Evolutionary conservation across 2,329 filamentous ascomycete species (phyloP), one percentile per base, ranked within the genome.

Genomic region (Pseudomassariella vexata): DNA sequence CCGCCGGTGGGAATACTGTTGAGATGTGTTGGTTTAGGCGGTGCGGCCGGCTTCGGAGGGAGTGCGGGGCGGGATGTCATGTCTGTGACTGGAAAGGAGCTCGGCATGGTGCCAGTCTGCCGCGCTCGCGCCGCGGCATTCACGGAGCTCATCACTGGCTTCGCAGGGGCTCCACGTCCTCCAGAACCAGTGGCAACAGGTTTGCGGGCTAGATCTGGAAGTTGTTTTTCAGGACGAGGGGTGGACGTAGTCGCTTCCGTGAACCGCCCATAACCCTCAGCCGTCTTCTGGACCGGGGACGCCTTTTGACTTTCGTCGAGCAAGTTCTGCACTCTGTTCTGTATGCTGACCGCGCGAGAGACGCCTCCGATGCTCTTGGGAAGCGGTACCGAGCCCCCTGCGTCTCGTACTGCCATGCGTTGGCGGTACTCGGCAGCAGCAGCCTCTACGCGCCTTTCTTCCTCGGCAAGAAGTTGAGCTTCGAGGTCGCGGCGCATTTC

Each of bases 401-500:
- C 47, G n/a, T 70, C 74, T 32, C 75, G 68, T 31, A 77, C 72
- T 1, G 82, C 76, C 23, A 95, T 63, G 15, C 83, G 78, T 46
- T 79, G 79, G 20, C 84, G 78, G 56, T 96, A 95, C 57, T 94
- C 89, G 2, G 85, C 88, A 12, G 87, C 88, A 0, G 89, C 92
- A 14, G 82, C 82, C 28, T 86, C 87, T 2, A 98, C 92, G 3
- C 92, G 77, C 48, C 79, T 82, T 59, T 98, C 92, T 62, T 98
- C 92, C 51, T 92, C 81, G 12, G 81, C 82, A 2, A 95, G 70
- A 34, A 81, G 77, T 33, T 80, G 70, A 14, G 89, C 80, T 58
- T 98, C 92, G 11, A 94, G 68, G 53, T 98, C 92, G 19, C 92
- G 82, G 30, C 86, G 80, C 67, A 92, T 84, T 56, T 96, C 90